phyloP scores from a whole-genome alignment of 2,329 filamentous ascomycete genomes.

The Fusarium agapanthi region DNA sequence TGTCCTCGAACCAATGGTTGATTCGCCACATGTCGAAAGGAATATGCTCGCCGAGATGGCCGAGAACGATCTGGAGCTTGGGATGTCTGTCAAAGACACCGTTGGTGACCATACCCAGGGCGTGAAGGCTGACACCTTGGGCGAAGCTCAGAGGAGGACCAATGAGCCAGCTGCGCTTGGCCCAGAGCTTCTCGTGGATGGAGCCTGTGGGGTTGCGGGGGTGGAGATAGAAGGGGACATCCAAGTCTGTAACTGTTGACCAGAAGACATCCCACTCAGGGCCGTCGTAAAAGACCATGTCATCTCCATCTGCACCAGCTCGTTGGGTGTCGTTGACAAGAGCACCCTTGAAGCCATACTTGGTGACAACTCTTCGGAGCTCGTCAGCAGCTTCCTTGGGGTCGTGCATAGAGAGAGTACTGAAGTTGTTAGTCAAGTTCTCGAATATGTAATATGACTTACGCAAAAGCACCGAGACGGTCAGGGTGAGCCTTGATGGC shows the following conservation, averaged over 20 bases:
- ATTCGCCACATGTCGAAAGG: slow-evolving; percentile 61
- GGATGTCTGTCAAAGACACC: slow-evolving; percentile 61
- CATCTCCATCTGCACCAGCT: slow-evolving; percentile 64
- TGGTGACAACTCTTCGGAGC: slow-evolving; percentile 60
- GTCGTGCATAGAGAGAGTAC: slow-evolving; percentile 62
- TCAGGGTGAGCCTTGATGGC: slow-evolving; percentile 51
- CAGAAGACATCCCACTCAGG: slow-evolving; percentile 70
- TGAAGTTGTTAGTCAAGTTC: slow-evolving; percentile 4
- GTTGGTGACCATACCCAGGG: slow-evolving; percentile 60
- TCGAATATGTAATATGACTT: neutral
- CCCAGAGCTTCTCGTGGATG: slow-evolving; percentile 66
- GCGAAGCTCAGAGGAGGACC: slow-evolving; percentile 68
- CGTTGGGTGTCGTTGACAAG: slow-evolving; percentile 71
- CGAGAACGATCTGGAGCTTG: slow-evolving; percentile 56
- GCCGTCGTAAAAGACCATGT: slow-evolving; percentile 71
- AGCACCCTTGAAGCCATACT: slow-evolving; percentile 69
- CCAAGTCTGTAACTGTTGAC: slow-evolving; percentile 64
- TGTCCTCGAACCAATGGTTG: slow-evolving; percentile 64
- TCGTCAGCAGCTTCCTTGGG: slow-evolving; percentile 60
- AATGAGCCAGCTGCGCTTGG: slow-evolving; percentile 66
- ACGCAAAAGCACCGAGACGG: slow-evolving; percentile 58
- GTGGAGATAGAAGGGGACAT: slow-evolving; percentile 72
- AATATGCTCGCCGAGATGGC: slow-evolving; percentile 59
- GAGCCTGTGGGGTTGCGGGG: slow-evolving; percentile 65
- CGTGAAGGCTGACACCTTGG: slow-evolving; percentile 66